Evolutionary conservation across 257 asterid genomes (phyloP).

Genomic region (Hygrophila difformis): DNA sequence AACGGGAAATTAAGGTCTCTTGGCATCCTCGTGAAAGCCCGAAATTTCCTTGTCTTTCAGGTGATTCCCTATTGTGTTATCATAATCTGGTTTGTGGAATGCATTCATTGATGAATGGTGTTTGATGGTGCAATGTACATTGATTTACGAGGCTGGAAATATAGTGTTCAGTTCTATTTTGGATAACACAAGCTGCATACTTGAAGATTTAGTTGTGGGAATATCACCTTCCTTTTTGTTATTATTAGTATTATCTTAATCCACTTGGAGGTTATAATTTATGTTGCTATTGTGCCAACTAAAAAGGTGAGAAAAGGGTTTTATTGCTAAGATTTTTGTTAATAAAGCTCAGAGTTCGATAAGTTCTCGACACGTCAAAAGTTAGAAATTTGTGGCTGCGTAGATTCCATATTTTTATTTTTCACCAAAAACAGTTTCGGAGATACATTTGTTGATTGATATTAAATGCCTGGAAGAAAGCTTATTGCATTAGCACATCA

Average conservation of each 20-base stretch:
- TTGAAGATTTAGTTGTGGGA: slow-evolving; percentile 9
- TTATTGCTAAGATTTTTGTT: neutral
- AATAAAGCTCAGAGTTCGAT: no score
- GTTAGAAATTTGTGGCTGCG: slow-evolving; percentile 6
- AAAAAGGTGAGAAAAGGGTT: neutral
- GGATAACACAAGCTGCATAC: no score
- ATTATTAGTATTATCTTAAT: neutral
- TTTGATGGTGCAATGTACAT: neutral
- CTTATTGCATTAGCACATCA: no score
- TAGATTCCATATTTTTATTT: neutral
- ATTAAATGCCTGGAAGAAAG: slow-evolving; percentile 7
- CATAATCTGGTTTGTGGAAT: slow-evolving; percentile 1
- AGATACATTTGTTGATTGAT: neutral
- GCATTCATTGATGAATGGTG: neutral
- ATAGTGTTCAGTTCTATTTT: no score
- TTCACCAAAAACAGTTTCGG: neutral
- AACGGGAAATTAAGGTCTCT: slow-evolving; percentile 60
- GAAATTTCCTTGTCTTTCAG: slow-evolving; percentile 98
- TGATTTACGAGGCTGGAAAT: neutral
- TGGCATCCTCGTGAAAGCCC: slow-evolving; percentile 87
- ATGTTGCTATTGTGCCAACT: slow-evolving; percentile 4
- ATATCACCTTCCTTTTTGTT: slow-evolving; percentile 1
- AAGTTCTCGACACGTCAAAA: no score
- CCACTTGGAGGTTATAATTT: no score
- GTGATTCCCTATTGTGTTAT: slow-evolving; percentile 19